A percentile compares a stretch with the other conserved stretches of the same genome.
Conservation (phyloP, 768 basidiomycete species). For the Auricularia cornea region DNA sequence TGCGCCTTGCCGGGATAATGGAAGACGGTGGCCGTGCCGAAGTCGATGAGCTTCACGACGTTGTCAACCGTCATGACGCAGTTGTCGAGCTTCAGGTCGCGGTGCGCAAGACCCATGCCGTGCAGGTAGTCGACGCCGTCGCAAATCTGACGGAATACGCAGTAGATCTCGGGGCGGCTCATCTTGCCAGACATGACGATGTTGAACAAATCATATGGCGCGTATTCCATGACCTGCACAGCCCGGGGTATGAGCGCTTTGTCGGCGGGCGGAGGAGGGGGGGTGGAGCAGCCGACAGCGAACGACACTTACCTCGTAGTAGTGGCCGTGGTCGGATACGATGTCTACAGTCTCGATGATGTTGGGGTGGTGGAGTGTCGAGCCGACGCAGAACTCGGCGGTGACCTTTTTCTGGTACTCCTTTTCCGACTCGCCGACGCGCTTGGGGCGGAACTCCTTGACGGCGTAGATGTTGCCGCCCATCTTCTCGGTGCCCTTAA, state of each 20-base stretch:
- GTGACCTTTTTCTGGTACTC: constrained; percentile 99
- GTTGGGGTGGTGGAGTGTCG: constrained; percentile 87
- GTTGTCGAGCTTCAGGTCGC: constrained; percentile 98
- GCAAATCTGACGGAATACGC: constrained; percentile 97
- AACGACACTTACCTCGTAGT: constrained; percentile 74
- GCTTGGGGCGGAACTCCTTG: constrained; percentile 92
- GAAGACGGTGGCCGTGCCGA: constrained; percentile 99
- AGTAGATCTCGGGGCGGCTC: constrained; percentile 96
- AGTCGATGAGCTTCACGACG: constrained; percentile 97
- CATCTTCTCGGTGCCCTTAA: constrained; percentile 75
- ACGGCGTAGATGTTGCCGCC: constrained; percentile 88
- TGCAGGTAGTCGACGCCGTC: constrained; percentile 98
- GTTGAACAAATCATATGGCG: constrained; percentile 95
- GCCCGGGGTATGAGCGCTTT: constrained; percentile 4
- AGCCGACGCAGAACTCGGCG: constrained; percentile 97
- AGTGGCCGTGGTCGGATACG: constrained; percentile 94
- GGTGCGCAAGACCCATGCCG: constrained; percentile 93
- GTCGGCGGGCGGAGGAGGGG: no score
- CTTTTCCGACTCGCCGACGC: constrained; percentile 81
- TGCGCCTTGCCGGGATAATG: constrained; percentile 90
- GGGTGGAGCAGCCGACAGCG: constrained; percentile 2
- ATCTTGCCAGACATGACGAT: constrained; percentile 99
- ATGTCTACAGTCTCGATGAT: constrained; percentile 99
- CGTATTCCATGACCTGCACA: constrained; percentile 95
- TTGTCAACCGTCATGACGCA: constrained; percentile 97